Conservation (phyloP, 2,329 filamentous ascomycete genomes). For the Fusarium cyanostomum region DNA sequence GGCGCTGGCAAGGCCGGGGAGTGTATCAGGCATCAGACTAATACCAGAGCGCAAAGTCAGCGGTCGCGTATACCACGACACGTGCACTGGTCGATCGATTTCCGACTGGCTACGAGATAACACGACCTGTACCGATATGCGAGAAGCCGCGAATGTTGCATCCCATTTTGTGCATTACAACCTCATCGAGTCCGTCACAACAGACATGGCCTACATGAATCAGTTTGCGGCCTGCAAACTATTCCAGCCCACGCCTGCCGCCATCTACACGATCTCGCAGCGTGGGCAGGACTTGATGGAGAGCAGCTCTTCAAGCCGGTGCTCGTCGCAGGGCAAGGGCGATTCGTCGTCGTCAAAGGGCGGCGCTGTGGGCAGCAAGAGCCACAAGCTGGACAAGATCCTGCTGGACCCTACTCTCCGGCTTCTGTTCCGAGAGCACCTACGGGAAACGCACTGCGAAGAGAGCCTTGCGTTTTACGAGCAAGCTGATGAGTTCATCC, state of each 20-base stretch:
- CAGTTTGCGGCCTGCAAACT: constrained; percentile 67
- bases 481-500: constrained; percentile 89
- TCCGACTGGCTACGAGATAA: constrained; percentile 98
- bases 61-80: constrained; percentile 80
- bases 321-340: constrained; percentile 68
- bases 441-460: constrained; percentile 94
- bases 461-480: constrained; percentile 97
- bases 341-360: constrained; percentile 55
- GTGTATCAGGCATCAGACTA: constrained; percentile 72
- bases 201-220: constrained; percentile 73
- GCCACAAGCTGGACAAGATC: constrained; percentile 91
- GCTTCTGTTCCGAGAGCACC: constrained; percentile 90
- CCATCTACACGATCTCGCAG: constrained; percentile 84
- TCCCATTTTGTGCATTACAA: constrained; percentile 86
- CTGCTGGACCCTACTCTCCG: constrained; percentile 88
- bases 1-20: constrained; percentile 51
- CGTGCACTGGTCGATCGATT: constrained; percentile 88
- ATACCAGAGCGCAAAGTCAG: constrained; percentile 83
- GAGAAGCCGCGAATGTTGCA: constrained; percentile 84
- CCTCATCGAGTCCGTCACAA: constrained; percentile 77
- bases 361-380: constrained; percentile 86
- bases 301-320: constrained; percentile 61
- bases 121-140: constrained; percentile 89
- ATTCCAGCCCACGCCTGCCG: constrained; percentile 87
- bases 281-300: constrained; percentile 77